These are phyloP conservation scores for Talaromyces adpressus DNA, from an alignment of 495 filamentous ascomycete species.

Conservation along the genomic window DNA sequence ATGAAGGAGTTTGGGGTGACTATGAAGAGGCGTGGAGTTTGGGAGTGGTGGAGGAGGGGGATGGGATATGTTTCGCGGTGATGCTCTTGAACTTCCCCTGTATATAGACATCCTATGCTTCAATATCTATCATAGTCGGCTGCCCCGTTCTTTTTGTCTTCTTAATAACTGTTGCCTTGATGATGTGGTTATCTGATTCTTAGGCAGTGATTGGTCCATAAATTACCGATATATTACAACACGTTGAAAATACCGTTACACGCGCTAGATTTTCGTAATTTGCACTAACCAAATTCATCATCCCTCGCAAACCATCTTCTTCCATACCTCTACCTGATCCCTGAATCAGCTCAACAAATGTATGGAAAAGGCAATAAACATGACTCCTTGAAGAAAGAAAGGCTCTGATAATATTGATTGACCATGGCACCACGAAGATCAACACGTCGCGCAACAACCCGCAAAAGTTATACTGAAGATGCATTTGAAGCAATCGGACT, in stretches of 20 bases:
- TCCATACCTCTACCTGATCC: background rate
- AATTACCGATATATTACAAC: background rate
- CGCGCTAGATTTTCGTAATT: background rate
- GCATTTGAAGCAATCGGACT: constrained; percentile 25
- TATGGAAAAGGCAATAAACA: background rate
- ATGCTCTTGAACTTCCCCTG: background rate
- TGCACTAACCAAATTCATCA: constrained; percentile 4
- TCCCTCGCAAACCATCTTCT: constrained; percentile 1
- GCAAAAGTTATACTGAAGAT: constrained; percentile 29
- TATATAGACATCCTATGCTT: background rate
- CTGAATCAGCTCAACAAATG: background rate
- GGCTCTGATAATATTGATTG: background rate
- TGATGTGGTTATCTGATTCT: background rate
- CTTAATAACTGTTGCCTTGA: background rate
- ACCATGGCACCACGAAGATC: constrained; percentile 28
- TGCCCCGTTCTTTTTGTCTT: background rate
- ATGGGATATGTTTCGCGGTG: constrained; percentile 35
- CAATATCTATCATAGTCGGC: too few species aligned
- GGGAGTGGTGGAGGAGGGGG: constrained; percentile 41
- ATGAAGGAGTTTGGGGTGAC: constrained; percentile 40
- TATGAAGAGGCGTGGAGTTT: constrained; percentile 34
- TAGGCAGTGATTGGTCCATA: background rate
- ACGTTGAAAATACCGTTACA: background rate
- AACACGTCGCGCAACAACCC: constrained; percentile 23
- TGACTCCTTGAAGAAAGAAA: background rate